Conservation (phyloP, 768 basidiomycete genomes). For the Rhodotorula graminis region DNA sequence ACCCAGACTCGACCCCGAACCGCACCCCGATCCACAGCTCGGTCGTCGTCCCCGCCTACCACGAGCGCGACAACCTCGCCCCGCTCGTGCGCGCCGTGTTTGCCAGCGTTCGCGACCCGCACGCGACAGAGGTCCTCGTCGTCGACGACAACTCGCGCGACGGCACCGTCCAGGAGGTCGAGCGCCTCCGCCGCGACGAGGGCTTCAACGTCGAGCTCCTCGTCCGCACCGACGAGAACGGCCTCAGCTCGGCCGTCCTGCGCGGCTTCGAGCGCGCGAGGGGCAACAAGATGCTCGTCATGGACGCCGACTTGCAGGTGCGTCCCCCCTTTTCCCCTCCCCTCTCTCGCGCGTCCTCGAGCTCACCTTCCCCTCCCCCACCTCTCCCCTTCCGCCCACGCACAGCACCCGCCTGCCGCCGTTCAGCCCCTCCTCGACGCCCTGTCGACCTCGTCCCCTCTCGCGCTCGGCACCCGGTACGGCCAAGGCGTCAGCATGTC, state of each 20-base stretch:
- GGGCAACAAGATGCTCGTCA: constrained; percentile 41
- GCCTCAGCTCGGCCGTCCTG: constrained; percentile 42
- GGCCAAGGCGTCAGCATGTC: constrained; percentile 43
- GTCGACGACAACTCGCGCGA: constrained; percentile 44
- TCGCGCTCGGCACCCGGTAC: constrained; percentile 43
- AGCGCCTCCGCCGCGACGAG: constrained; percentile 27
- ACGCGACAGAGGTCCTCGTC: constrained; percentile 40
- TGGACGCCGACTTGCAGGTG: constrained; percentile 45
- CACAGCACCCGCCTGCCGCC: constrained; percentile 42
- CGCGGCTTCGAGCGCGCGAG: constrained; percentile 41
- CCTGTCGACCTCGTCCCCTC: constrained; percentile 28
- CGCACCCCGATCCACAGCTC: constrained; percentile 23
- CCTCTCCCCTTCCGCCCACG: constrained; percentile 5
- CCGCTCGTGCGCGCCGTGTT: constrained; percentile 38
- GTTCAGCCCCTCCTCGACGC: constrained; percentile 39
- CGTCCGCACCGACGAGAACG: constrained; percentile 39
- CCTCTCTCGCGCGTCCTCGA: too few species aligned
- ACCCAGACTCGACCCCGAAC: not conserved
- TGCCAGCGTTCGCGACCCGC: constrained; percentile 23
- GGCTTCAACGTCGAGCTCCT: constrained; percentile 42
- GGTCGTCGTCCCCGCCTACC: constrained; percentile 43
- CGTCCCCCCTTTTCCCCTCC: not conserved
- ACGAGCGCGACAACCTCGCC: constrained; percentile 42
- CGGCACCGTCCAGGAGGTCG: constrained; percentile 37
- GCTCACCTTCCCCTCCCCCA: not conserved